Base-by-base conservation (phyloP, 805 yeast genomes). In the Schizosaccharomyces octosporus region DNA sequence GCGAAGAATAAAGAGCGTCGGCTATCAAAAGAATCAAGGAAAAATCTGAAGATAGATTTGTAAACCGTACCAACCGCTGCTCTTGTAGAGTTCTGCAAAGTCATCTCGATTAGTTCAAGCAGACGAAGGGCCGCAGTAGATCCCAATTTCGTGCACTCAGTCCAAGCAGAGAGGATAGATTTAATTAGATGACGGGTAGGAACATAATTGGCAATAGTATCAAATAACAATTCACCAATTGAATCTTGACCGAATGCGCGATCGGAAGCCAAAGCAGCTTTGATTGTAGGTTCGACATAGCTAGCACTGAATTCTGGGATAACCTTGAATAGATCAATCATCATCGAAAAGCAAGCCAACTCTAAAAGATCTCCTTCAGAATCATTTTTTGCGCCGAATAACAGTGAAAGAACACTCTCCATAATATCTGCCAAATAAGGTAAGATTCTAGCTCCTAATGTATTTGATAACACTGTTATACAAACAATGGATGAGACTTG, bases 241-340 rank as follows among this genome's bases (percentile, higher is more conserved):
- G 29, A 17, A 29, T 57, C 60, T 3, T 11, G 27, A 5, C 31
- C 60, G 11, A 41, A 36, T 6, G 43, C 27, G 6, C 63, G 45
- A 3, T 63, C 64, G 5, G 66, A 65, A 29, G 64, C 59, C 57
- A 74, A 66, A 36, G 85, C 73, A 4, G 82, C 75, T 59, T 74
- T 72, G 60, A 89, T 72, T 55, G 87, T 78, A 43, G 81, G 81
- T 61, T 76, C 78, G 67, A 87, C 73, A 66, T 81, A 82, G 3
- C 90, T 81, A 54, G 80, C 74, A 72, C 90, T 78, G 69, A 90
- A 90, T 11, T 85, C 83, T 43, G 98, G 97, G 65, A 93, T 82
- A 66, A 86, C 81, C 71, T 83, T 86, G 60, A 89, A 74, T 67
- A 87, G 75, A 55, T 88, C 79, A 5, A 95, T 81, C 62, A 86